Evolutionary conservation across 257 asterid genomes (phyloP).

Genomic region (Jacaranda copaia): DNA sequence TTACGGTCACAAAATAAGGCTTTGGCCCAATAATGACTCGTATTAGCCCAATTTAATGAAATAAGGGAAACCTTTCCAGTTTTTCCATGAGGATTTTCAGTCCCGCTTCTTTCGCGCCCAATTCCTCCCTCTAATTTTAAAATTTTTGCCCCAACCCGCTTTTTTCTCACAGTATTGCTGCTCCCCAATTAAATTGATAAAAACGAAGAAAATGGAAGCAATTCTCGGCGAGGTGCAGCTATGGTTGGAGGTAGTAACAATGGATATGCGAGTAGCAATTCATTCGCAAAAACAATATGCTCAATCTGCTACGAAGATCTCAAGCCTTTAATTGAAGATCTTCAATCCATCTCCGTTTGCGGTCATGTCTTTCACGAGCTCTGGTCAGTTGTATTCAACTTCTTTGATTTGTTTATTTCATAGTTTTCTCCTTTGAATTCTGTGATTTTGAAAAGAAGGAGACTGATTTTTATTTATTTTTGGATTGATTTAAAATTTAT

Average conservation of each 20-base stretch:
- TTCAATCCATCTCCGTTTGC: conserved; percentile 84
- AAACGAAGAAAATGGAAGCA: conserved; percentile 25
- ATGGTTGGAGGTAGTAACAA: conserved; percentile 49
- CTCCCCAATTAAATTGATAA: not conserved
- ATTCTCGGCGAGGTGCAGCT: conserved; percentile 35
- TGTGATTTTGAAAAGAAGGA: not conserved
- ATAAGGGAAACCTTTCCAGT: not conserved
- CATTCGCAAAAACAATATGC: conserved; percentile 81
- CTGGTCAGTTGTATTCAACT: conserved; percentile 54
- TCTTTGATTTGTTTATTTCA: not conserved
- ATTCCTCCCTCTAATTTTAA: conserved; percentile 24
- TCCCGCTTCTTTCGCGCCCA: conserved; percentile 42
- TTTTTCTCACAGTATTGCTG: not conserved
- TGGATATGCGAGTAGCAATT: conserved; percentile 31
- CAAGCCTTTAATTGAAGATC: conserved; percentile 85
- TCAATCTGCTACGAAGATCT: conserved; percentile 96
- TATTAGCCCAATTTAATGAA: conserved; percentile 16
- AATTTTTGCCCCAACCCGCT: conserved; percentile 30
- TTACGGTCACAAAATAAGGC: too few relatives aligned
- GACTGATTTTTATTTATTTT: not conserved
- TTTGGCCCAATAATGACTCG: too few relatives aligned
- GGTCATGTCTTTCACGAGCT: conserved; percentile 99
- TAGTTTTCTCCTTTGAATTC: not conserved
- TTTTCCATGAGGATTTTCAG: not conserved
- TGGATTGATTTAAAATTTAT: not conserved